Evolutionary conservation across 305 asterid species (phyloP), one percentile per base, ranked within the genome.

Genomic region (Rubia tinctorum): DNA sequence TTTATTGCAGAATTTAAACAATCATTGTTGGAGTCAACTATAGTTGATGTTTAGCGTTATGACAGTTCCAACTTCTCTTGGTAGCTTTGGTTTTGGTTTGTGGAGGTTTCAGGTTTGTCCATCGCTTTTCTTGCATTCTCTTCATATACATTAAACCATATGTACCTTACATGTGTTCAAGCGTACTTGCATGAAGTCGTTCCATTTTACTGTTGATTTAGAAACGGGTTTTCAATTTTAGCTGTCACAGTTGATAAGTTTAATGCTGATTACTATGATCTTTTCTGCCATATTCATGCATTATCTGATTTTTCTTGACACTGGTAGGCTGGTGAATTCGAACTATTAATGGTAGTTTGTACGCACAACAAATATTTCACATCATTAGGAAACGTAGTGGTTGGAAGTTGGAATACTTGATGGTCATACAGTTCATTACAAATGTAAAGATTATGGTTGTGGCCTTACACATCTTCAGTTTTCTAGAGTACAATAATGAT

Each of bases 401-500:
- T 69, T 14, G 56, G 59, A 49, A 49, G 23, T 69, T 25, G 56
- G 71, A 49, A 49, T 27, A 27, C 17, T 8, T 47, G 73, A 69
- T 8, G 45, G 25, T 34, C 37, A 51, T 25, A 27, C 34, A 18
- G 0, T 45, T 8, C 0, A 45, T 68, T 23, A 68, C 8, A 68
- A 43, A 22, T n/a, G 51, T 47, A 68, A 47, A 42, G 23, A 18
- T 67, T 67, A 22, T 44, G 71, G 11, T 44, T 18, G 13, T 23
- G 40, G 71, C 40, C 6, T 13, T 45, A 45, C 12, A 49, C 56
- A 49, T 49, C 56, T 49, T n/a, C 56, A 49, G n/a, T 49, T 49
- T 30, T 49, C n/a, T 49, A 49, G 56, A 49, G n/a, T 49, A 49
- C n/a, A 49, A 13, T 47, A 47, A 13, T 15, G 56, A 49, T 49